Percentiles rank a stretch among this genome's conserved stretches.
phyloP scores from a whole-genome alignment of 495 filamentous ascomycete genomes.

The Chaetomium tenue region DNA sequence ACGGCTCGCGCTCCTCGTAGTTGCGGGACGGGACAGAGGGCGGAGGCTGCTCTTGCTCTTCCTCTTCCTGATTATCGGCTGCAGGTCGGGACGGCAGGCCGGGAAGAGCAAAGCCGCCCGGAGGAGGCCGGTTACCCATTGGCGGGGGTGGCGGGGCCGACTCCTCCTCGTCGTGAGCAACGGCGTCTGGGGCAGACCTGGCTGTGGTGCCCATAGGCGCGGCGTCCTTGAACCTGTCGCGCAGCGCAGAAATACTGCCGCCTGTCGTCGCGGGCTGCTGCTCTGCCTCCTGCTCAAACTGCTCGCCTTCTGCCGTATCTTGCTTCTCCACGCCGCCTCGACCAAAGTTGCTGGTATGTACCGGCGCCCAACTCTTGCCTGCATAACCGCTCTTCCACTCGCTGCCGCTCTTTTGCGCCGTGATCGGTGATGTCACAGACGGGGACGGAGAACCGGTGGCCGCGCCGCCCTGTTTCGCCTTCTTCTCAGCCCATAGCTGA shows the following conservation, averaged over 20 bases:
- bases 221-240: conserved; percentile 72
- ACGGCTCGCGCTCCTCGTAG: conserved; percentile 44
- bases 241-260: conserved; percentile 65
- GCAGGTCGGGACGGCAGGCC: conserved; percentile 63
- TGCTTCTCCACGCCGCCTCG: conserved; percentile 61
- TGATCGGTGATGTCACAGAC: conserved; percentile 52
- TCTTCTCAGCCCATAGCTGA: conserved; percentile 96
- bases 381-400: conserved; percentile 88
- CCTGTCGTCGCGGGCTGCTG: conserved; percentile 40
- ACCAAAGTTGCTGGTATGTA: conserved; percentile 68
- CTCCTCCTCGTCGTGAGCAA: conserved; percentile 41
- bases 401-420: conserved; percentile 65
- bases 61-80: conserved; percentile 46
- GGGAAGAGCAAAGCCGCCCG: conserved; percentile 71
- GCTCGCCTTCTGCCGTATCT: conserved; percentile 53
- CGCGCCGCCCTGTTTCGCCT: conserved; percentile 70
- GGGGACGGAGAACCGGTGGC: conserved; percentile 43
- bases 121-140: conserved; percentile 56
- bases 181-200: conserved; percentile 41
- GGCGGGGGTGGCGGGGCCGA: conserved; percentile 58
- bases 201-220: conserved; percentile 62
- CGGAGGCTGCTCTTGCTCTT: conserved; percentile 49
- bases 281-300: conserved; percentile 38
- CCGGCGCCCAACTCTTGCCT: conserved; percentile 84
- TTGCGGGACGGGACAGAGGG: conserved; percentile 40